phyloP scores from a whole-genome alignment of 1,284 basidiomycete genomes.

The Amylostereum chailletii region DNA sequence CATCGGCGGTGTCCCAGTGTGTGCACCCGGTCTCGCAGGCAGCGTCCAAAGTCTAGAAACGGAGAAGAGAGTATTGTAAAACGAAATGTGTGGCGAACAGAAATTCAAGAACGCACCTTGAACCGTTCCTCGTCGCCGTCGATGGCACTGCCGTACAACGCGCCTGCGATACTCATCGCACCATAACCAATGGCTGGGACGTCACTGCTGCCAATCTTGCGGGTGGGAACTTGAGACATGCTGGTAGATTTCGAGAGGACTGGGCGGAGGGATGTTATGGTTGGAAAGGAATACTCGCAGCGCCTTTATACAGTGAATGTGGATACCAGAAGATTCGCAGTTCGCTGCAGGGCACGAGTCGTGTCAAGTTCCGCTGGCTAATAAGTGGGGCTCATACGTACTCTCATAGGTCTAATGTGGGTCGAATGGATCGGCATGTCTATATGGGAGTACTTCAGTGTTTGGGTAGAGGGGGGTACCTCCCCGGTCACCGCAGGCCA shows the following conservation, averaged over 20 bases:
- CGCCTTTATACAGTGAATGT: too few species aligned
- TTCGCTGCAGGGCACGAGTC: too few species aligned
- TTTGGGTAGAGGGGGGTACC: too few species aligned
- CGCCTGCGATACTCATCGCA: slow-evolving; percentile 26
- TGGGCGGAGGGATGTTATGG: neutral
- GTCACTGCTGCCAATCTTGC: slow-evolving; percentile 20
- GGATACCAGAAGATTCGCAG: too few species aligned
- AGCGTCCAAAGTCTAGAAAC: slow-evolving; percentile 22
- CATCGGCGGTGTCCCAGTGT: slow-evolving; percentile 34
- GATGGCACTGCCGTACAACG: slow-evolving; percentile 22
- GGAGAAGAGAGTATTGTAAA: neutral
- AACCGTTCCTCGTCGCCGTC: slow-evolving; percentile 33
- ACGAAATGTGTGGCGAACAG: neutral
- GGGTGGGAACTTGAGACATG: slow-evolving; percentile 11
- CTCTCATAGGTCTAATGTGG: too few species aligned
- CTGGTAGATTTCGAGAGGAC: neutral
- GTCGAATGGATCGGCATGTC: too few species aligned
- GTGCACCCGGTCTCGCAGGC: slow-evolving; percentile 29
- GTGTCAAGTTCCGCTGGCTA: too few species aligned
- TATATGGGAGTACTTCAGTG: too few species aligned
- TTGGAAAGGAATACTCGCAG: too few species aligned
- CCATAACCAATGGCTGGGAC: slow-evolving; percentile 29
- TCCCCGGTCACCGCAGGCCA: too few species aligned
- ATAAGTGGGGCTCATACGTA: too few species aligned
- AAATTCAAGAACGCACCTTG: slow-evolving; percentile 21